Conservation (phyloP, 257 asterid genomes). For the Solanum phureja region DNA sequence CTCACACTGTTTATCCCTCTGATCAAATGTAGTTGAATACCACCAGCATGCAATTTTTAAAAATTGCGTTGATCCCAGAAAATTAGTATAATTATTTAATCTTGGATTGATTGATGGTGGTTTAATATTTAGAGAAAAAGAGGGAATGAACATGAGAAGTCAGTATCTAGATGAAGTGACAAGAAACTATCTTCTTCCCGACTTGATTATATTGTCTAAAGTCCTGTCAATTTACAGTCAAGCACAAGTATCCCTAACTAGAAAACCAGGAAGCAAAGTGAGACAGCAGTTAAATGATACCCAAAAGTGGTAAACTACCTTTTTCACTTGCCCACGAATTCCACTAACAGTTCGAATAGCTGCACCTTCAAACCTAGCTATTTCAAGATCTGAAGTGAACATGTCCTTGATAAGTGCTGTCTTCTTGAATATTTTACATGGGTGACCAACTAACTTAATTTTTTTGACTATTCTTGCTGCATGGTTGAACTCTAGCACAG, state of each 20-base stretch:
- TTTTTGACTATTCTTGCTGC: constrained; percentile 81
- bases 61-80: not conserved
- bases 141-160: not conserved
- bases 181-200: not conserved
- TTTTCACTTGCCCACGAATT: constrained; percentile 93
- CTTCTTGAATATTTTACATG: constrained; percentile 87
- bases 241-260: not conserved
- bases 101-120: not conserved
- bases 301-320: constrained; percentile 37
- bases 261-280: not conserved
- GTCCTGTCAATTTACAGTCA: not conserved
- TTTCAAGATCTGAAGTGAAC: constrained; percentile 98
- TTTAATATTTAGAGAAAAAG: not conserved
- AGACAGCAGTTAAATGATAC: not conserved
- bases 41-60: not conserved
- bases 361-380: constrained; percentile 98
- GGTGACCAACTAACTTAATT: constrained; percentile 83
- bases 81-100: not conserved
- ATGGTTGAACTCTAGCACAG: constrained; percentile 88
- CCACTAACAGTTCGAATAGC: constrained; percentile 92
- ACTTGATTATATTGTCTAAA: not conserved
- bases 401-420: constrained; percentile 88
- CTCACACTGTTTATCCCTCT: not conserved
- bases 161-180: not conserved
- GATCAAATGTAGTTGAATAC: not conserved